A percentile compares a stretch with the other conserved stretches of the same genome.
phyloP scores from a whole-genome alignment of 192 early-diverging fungal species.

The Diversispora epigaea region DNA sequence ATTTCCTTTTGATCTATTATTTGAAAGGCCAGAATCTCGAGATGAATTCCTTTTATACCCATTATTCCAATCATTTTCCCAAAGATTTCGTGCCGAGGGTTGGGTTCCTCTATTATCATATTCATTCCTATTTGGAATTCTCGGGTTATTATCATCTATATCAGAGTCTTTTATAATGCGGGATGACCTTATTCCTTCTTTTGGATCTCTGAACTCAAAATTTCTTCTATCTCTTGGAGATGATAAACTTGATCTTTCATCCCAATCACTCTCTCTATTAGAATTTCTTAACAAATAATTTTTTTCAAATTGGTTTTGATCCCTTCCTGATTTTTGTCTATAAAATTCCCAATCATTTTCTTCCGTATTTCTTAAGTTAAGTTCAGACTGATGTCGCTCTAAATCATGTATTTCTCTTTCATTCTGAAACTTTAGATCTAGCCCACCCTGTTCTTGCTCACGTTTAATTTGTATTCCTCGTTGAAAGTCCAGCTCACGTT shows the following conservation, averaged over 20 bases:
- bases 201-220: neutral
- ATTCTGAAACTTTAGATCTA: neutral
- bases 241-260: neutral
- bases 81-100: neutral
- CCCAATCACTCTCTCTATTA: conserved; percentile 4
- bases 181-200: too few species aligned
- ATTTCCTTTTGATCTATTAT: too few species aligned
- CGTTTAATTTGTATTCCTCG: neutral
- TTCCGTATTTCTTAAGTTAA: too few species aligned
- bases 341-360: conserved; percentile 12
- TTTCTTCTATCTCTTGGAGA: conserved; percentile 8
- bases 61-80: conserved; percentile 2
- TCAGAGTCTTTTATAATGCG: too few species aligned
- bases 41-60: neutral
- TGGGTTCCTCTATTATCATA: neutral
- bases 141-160: neutral
- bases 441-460: conserved; percentile 26
- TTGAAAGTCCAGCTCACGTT: neutral
- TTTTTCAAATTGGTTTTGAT: neutral
- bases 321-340: conserved; percentile 3
- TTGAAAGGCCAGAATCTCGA: neutral
- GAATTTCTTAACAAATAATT: conserved; percentile 6
- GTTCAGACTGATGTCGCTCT: neutral
- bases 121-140: neutral
- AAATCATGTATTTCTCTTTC: conserved; percentile 7